Percentiles rank a stretch among this genome's conserved stretches.
phyloP scores from a whole-genome alignment of 805 yeast species.

The Candida taoyuanica region DNA sequence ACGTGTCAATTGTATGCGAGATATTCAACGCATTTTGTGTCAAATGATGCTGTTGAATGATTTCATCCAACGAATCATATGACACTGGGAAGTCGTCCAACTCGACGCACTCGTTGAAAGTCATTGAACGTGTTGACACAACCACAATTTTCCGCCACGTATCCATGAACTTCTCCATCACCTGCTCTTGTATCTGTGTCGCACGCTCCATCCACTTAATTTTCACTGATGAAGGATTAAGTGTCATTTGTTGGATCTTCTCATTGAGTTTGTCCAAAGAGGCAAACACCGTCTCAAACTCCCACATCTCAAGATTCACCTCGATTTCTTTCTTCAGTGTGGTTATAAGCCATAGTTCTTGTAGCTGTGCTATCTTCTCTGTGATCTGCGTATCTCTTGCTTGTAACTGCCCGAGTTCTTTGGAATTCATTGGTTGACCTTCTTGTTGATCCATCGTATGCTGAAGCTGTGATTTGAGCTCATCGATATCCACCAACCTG shows the following conservation, averaged over 20 bases:
- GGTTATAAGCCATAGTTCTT: constrained; percentile 23
- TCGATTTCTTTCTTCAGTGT: constrained; percentile 23
- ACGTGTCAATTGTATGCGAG: constrained; percentile 15
- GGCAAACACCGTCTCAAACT: constrained; percentile 22
- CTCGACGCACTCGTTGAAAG: constrained; percentile 18
- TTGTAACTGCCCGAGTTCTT: constrained; percentile 19
- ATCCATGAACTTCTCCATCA: constrained; percentile 2
- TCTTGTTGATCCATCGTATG: constrained; percentile 3
- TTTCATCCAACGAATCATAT: constrained; percentile 13
- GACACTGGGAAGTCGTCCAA: constrained; percentile 16
- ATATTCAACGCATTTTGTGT: constrained; percentile 13
- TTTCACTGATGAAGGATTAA: constrained; percentile 7
- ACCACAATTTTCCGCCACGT: constrained; percentile 18
- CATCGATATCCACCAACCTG: constrained; percentile 5
- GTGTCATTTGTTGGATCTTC: constrained; percentile 10
- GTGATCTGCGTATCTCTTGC: constrained; percentile 17
- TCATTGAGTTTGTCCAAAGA: constrained; percentile 17
- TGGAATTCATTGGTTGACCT: constrained; percentile 4
- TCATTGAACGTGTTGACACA: constrained; percentile 5
- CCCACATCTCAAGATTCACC: constrained; percentile 22
- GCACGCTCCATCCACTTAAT: constrained; percentile 9
- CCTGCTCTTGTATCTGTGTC: constrained; percentile 5
- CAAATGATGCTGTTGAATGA: constrained; percentile 9
- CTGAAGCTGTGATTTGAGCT: constrained; percentile 9
- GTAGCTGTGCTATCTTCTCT: constrained; percentile 17